Conservation (phyloP, 148 eudicot species). For the Agrostemma githago region DNA sequence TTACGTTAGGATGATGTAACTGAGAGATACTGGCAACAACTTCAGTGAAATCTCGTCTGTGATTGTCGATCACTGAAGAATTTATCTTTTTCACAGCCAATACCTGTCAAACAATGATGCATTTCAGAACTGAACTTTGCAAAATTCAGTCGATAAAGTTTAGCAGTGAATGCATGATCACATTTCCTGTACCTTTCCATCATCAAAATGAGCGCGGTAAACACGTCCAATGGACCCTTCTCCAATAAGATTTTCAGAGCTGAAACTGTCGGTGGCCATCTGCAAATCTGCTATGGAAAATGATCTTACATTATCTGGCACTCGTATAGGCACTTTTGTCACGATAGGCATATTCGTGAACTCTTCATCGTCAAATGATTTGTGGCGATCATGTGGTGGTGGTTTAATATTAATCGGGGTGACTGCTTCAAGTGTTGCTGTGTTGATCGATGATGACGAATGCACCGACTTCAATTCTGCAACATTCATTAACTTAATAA, state of each 20-base stretch:
- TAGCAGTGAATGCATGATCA: background rate
- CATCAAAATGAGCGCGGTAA: constrained; percentile 67
- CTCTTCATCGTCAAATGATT: constrained; percentile 75
- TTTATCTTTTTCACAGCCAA: constrained; percentile 92
- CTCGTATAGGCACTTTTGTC: constrained; percentile 50
- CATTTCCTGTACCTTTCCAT: constrained; percentile 60
- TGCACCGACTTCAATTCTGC: constrained; percentile 57
- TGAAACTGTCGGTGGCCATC: constrained; percentile 88
- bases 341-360: constrained; percentile 43
- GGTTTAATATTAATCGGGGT: constrained; percentile 55
- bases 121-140: background rate
- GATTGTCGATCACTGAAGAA: constrained; percentile 53
- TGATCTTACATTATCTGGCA: constrained; percentile 52
- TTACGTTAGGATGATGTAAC: constrained; percentile 79
- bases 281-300: constrained; percentile 95
- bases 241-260: constrained; percentile 67
- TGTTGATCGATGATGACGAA: constrained; percentile 40
- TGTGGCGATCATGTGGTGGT: constrained; percentile 61
- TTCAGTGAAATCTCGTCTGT: constrained; percentile 66
- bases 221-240: constrained; percentile 96
- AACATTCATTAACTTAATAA: constrained; percentile 5
- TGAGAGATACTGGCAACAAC: constrained; percentile 66
- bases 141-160: background rate
- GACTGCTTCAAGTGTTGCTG: constrained; percentile 45
- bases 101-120: constrained; percentile 42